A percentile compares a stretch with the other conserved stretches of the same genome.
These are phyloP conservation scores for Exophiala mesophila DNA, from an alignment of 2,329 filamentous ascomycete genomes.

Conservation along the genomic window DNA sequence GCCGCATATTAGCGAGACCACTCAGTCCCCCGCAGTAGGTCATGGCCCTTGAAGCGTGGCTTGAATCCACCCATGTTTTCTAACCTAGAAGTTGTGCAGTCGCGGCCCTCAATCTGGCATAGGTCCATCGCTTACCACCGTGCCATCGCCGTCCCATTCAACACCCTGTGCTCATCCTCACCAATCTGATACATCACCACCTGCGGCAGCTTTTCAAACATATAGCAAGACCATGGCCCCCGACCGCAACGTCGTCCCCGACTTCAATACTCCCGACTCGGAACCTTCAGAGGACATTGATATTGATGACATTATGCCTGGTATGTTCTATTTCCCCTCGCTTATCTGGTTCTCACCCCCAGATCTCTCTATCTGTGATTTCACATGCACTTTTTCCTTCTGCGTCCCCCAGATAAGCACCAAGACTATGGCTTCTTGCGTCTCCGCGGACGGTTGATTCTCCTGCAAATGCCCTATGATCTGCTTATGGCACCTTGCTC, in stretches of 20 bases:
- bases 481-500: too few species aligned
- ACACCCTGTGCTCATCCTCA: not conserved
- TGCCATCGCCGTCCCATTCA: not conserved
- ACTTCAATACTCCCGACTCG: not conserved
- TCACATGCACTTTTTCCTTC: too few species aligned
- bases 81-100: not conserved
- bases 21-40: too few species aligned
- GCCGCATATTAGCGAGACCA: not conserved
- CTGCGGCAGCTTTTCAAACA: not conserved
- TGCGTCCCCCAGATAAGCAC: too few species aligned
- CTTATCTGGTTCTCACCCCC: too few species aligned
- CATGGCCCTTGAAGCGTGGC: too few species aligned
- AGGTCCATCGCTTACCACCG: slow-evolving; percentile 1
- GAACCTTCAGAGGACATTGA: not conserved
- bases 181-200: not conserved
- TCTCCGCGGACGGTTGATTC: too few species aligned
- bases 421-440: too few species aligned
- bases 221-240: not conserved
- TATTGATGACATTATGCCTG: not conserved
- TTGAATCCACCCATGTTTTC: not conserved
- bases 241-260: not conserved
- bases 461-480: too few species aligned
- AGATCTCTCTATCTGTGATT: too few species aligned
- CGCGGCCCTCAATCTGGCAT: not conserved
- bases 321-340: not conserved